Evolutionary conservation across 2,329 filamentous ascomycete genomes (phyloP).

Genomic region (Exophiala spinifera): DNA sequence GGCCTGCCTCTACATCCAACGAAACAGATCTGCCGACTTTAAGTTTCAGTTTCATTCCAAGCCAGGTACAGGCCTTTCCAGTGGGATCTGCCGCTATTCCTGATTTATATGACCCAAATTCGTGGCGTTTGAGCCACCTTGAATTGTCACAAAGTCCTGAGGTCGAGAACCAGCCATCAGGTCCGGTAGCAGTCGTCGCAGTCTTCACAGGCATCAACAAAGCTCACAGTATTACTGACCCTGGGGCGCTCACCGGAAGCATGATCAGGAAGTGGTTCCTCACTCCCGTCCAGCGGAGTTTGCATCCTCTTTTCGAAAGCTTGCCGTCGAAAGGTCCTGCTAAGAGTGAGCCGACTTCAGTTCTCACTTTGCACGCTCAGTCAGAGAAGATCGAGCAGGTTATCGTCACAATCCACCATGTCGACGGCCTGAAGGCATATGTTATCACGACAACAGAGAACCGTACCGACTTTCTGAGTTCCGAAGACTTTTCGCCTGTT

Average conservation of each 20-base stretch:
- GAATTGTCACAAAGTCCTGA: slow-evolving; percentile 69
- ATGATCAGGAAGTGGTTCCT: slow-evolving; percentile 82
- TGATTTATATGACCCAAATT: slow-evolving; percentile 36
- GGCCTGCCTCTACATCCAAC: slow-evolving; percentile 40
- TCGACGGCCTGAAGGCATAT: slow-evolving; percentile 14
- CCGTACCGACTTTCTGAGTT: slow-evolving; percentile 57
- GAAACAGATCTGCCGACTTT: slow-evolving; percentile 34
- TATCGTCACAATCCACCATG: slow-evolving; percentile 6
- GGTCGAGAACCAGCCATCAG: slow-evolving; percentile 52
- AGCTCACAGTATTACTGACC: slow-evolving; percentile 52
- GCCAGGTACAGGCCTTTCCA: slow-evolving; percentile 27
- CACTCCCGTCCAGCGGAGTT: slow-evolving; percentile 59
- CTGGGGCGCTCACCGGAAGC: slow-evolving; percentile 64
- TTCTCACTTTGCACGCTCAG: slow-evolving; percentile 12
- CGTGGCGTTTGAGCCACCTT: slow-evolving; percentile 68
- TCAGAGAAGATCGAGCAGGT: slow-evolving; percentile 24
- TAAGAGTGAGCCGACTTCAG: slow-evolving; percentile 1
- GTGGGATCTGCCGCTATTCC: slow-evolving; percentile 13
- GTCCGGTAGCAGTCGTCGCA: slow-evolving; percentile 64
- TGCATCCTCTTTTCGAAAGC: slow-evolving; percentile 74
- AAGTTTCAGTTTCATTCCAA: slow-evolving; percentile 12
- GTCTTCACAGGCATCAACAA: slow-evolving; percentile 64
- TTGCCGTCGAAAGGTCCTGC: slow-evolving; percentile 46
- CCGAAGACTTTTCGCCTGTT: slow-evolving; percentile 51
- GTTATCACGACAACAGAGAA: slow-evolving; percentile 34